Conservation (phyloP, 306 rosid genomes). For the Glycine soja region DNA sequence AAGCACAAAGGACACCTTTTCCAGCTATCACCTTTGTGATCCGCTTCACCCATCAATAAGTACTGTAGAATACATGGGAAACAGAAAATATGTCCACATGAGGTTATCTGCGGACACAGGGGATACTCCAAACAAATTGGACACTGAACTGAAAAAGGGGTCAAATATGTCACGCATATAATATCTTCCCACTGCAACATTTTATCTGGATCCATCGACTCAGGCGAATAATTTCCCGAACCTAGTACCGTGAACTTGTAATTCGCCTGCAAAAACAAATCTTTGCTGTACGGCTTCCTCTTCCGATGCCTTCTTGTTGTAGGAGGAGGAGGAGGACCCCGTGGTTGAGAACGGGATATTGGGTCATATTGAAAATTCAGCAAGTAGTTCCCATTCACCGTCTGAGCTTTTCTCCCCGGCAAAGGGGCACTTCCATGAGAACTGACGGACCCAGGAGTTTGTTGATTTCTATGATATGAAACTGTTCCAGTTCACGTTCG, state of each 20-base stretch:
- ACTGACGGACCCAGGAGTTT: slow-evolving; percentile 44
- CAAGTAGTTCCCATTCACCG: slow-evolving; percentile 81
- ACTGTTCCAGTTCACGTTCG: background rate
- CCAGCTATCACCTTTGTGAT: slow-evolving; percentile 91
- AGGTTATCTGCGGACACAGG: slow-evolving; percentile 91
- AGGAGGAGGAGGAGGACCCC: slow-evolving; percentile 87
- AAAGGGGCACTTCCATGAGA: slow-evolving; percentile 63
- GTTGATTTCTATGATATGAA: slow-evolving; percentile 60
- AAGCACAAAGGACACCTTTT: slow-evolving; percentile 95
- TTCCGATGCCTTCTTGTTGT: slow-evolving; percentile 77
- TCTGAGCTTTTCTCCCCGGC: slow-evolving; percentile 73
- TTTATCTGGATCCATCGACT: slow-evolving; percentile 90
- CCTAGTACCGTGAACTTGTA: slow-evolving; percentile 86
- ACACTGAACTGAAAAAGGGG: slow-evolving; percentile 81
- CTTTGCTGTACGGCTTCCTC: slow-evolving; percentile 86
- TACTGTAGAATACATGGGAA: slow-evolving; percentile 91
- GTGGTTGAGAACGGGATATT: slow-evolving; percentile 76
- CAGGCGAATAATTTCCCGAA: slow-evolving; percentile 69
- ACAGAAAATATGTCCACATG: slow-evolving; percentile 96
- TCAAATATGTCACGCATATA: slow-evolving; percentile 78
- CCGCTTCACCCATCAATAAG: slow-evolving; percentile 87
- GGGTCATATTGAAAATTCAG: slow-evolving; percentile 93
- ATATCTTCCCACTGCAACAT: slow-evolving; percentile 97
- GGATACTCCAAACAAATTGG: slow-evolving; percentile 98
- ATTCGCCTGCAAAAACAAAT: slow-evolving; percentile 95